These are phyloP conservation scores for Chiua virens DNA, from an alignment of 768 basidiomycete species.

Conservation along the genomic window DNA sequence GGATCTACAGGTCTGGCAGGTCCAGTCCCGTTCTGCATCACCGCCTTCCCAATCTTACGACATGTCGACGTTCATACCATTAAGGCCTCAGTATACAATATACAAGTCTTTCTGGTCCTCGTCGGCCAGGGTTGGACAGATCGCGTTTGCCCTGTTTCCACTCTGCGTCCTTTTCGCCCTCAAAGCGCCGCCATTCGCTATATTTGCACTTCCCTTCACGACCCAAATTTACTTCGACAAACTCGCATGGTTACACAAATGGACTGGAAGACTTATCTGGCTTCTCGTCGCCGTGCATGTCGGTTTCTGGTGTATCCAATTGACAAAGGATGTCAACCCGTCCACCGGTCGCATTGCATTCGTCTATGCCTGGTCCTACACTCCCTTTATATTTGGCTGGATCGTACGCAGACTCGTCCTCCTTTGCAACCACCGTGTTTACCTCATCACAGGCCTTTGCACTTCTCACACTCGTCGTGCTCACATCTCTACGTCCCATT, in stretches of 20 bases:
- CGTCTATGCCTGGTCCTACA: slow-evolving; percentile 55
- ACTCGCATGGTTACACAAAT: slow-evolving; percentile 67
- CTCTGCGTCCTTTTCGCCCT: slow-evolving; percentile 69
- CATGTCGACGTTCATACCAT: slow-evolving; percentile 36
- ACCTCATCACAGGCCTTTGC: slow-evolving; percentile 48
- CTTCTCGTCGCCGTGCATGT: slow-evolving; percentile 60
- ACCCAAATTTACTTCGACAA: slow-evolving; percentile 76
- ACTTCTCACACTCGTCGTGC: slow-evolving; percentile 51
- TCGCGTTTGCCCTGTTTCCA: slow-evolving; percentile 72
- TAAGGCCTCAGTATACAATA: slow-evolving; percentile 58
- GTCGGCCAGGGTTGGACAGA: slow-evolving; percentile 63
- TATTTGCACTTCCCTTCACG: slow-evolving; percentile 62
- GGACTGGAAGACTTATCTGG: slow-evolving; percentile 73
- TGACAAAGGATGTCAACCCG: slow-evolving; percentile 48
- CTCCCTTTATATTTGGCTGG: slow-evolving; percentile 64
- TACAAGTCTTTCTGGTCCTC: slow-evolving; percentile 70
- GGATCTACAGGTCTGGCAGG: slow-evolving; percentile 43
- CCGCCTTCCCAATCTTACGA: slow-evolving; percentile 28
- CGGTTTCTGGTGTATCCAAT: slow-evolving; percentile 66
- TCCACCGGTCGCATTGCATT: slow-evolving; percentile 44
- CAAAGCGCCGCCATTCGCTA: slow-evolving; percentile 69
- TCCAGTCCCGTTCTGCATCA: slow-evolving; percentile 21
- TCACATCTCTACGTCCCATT: slow-evolving; percentile 50
- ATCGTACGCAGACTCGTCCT: slow-evolving; percentile 37
- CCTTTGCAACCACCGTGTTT: not conserved